Conservation (phyloP, 1,284 basidiomycete species). For the Moesziomyces sp. region DNA sequence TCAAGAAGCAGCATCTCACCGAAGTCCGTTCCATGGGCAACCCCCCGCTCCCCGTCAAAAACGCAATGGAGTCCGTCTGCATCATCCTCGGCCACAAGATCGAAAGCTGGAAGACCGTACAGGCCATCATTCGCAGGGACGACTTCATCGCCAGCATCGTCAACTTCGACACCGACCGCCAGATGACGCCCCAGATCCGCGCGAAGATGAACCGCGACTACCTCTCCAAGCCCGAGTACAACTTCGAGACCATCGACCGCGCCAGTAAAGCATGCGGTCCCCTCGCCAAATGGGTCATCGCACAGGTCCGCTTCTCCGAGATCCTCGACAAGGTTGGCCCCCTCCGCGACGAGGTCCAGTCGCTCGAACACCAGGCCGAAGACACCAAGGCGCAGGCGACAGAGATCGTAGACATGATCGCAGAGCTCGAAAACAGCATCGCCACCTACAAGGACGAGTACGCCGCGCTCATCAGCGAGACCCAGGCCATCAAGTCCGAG, state of each 20-base stretch:
- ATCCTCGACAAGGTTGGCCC: slow-evolving; percentile 98
- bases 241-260: slow-evolving; percentile 93
- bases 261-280: slow-evolving; percentile 98
- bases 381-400: slow-evolving; percentile 90
- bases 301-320: slow-evolving; percentile 96
- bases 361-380: slow-evolving; percentile 89
- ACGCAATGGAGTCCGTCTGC: slow-evolving; percentile 99
- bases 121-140: slow-evolving; percentile 94
- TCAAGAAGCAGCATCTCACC: slow-evolving; percentile 94
- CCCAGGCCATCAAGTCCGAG: slow-evolving; percentile 94
- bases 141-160: slow-evolving; percentile 98
- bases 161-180: slow-evolving; percentile 90
- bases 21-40: slow-evolving; percentile 99
- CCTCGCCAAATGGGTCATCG: slow-evolving; percentile 96
- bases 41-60: slow-evolving; percentile 95
- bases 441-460: slow-evolving; percentile 97
- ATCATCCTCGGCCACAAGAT: slow-evolving; percentile 96
- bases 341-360: slow-evolving; percentile 92
- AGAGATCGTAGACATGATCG: slow-evolving; percentile 90
- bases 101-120: slow-evolving; percentile 95
- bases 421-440: slow-evolving; percentile 92
- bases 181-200: slow-evolving; percentile 89
- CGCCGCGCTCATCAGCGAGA: slow-evolving; percentile 94
- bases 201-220: slow-evolving; percentile 95
- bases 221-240: slow-evolving; percentile 88